phyloP scores from a whole-genome alignment of 2,329 filamentous ascomycete species.

The Teratosphaeria viscida region DNA sequence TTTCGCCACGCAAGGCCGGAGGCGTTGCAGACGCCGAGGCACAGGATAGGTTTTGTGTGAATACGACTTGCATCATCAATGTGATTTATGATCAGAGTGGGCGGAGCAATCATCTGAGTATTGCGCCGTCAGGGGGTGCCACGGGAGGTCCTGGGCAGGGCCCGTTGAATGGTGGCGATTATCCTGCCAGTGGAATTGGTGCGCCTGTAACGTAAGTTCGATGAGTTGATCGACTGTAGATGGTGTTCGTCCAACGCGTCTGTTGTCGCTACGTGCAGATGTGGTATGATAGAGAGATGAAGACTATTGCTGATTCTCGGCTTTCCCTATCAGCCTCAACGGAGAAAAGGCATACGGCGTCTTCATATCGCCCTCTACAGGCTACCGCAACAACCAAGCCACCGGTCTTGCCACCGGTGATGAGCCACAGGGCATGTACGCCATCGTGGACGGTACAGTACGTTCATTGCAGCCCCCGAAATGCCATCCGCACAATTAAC shows the following conservation, averaged over 20 bases:
- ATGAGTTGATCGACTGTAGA: not conserved
- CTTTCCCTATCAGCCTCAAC: not conserved
- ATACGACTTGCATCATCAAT: conserved; percentile 53
- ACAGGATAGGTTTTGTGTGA: conserved; percentile 50
- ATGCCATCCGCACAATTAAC: conserved; percentile 12
- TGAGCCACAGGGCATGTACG: conserved; percentile 49
- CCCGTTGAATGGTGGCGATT: conserved; percentile 42
- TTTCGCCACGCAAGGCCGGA: conserved; percentile 45
- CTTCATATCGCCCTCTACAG: conserved; percentile 50
- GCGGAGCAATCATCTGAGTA: conserved; percentile 50
- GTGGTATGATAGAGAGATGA: conserved; percentile 40
- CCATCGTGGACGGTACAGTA: conserved; percentile 45
- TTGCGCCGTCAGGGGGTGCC: conserved; percentile 45
- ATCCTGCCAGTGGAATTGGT: conserved; percentile 47
- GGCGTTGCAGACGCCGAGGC: conserved; percentile 51
- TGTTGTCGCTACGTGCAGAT: conserved; percentile 44
- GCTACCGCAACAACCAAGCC: conserved; percentile 50
- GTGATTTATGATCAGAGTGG: conserved; percentile 57
- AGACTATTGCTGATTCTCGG: not conserved
- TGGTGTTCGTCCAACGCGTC: not conserved
- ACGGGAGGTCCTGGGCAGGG: conserved; percentile 46
- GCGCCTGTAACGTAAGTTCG: conserved; percentile 36
- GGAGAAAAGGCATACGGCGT: conserved; percentile 54
- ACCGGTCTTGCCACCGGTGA: conserved; percentile 47
- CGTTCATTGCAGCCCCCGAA: conserved; percentile 13